Percentiles rank a stretch among this genome's conserved stretches.
Conservation (phyloP, 2,329 filamentous ascomycete genomes). For the Calonectria crousiana region DNA sequence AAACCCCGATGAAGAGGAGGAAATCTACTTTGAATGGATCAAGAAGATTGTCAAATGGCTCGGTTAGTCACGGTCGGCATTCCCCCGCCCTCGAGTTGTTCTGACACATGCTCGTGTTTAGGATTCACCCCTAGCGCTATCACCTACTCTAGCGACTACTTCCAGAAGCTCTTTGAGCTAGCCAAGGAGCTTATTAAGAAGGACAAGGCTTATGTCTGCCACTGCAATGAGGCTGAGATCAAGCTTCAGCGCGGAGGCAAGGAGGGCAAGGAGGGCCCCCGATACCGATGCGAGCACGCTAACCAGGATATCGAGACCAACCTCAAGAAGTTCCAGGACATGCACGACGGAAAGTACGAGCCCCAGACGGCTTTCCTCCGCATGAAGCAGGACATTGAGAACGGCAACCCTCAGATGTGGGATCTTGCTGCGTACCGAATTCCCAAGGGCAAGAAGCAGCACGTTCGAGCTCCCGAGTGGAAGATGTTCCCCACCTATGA, state of each 20-base stretch:
- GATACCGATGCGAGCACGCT: constrained; percentile 86
- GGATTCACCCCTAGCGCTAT: constrained; percentile 81
- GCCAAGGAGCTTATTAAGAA: constrained; percentile 85
- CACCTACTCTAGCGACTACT: constrained; percentile 93
- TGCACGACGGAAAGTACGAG: constrained; percentile 92
- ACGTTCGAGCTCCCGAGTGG: constrained; percentile 89
- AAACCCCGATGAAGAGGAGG: constrained; percentile 93
- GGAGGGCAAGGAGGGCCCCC: constrained; percentile 70
- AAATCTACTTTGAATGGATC: constrained; percentile 90
- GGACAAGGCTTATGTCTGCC: constrained; percentile 85
- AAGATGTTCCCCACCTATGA: constrained; percentile 96
- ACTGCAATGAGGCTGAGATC: constrained; percentile 85
- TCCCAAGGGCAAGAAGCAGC: constrained; percentile 75
- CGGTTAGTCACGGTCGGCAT: constrained; percentile 31
- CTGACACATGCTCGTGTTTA: constrained; percentile 30
- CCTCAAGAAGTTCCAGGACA: constrained; percentile 84
- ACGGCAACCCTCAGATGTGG: constrained; percentile 96
- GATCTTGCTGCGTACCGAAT: constrained; percentile 93
- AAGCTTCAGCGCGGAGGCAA: constrained; percentile 89
- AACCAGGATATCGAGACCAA: constrained; percentile 81
- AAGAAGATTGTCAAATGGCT: constrained; percentile 88
- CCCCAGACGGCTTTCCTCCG: constrained; percentile 86
- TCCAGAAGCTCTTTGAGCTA: constrained; percentile 86
- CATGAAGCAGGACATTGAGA: constrained; percentile 91
- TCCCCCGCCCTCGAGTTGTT: background rate